A percentile compares a stretch with the other conserved stretches of the same genome.
Evolutionary conservation across 495 filamentous ascomycete species (phyloP).

Genomic region (Penicillium parvum): DNA sequence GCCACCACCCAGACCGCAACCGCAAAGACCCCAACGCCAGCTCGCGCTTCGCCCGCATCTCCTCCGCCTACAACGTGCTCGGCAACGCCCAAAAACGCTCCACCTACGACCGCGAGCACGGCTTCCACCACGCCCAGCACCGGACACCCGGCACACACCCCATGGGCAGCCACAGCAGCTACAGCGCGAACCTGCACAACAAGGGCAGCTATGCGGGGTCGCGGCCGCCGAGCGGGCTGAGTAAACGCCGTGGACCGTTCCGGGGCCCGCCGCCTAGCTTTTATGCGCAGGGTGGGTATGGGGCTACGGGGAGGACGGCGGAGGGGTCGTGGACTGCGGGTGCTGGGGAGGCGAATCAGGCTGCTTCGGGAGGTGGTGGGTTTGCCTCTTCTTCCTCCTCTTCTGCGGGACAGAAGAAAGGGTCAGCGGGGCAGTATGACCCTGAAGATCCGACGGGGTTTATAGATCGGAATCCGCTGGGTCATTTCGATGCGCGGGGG

Average conservation of each 20-base stretch:
- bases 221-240: conserved; percentile 73
- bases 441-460: conserved; percentile 42
- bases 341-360: conserved; percentile 5
- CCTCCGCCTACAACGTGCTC: conserved; percentile 80
- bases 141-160: conserved; percentile 40
- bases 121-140: conserved; percentile 29
- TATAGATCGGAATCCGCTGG: conserved; percentile 49
- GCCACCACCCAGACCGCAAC: conserved; percentile 92
- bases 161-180: conserved; percentile 39
- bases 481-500: conserved; percentile 60
- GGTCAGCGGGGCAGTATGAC: conserved; percentile 1
- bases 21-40: conserved; percentile 66
- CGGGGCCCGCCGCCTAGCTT: conserved; percentile 86
- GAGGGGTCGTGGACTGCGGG: conserved; percentile 8
- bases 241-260: conserved; percentile 67
- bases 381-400: conserved; percentile 35
- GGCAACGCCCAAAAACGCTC: conserved; percentile 64
- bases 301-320: conserved; percentile 19
- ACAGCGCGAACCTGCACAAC: conserved; percentile 40
- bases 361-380: conserved; percentile 10
- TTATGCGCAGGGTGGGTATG: conserved; percentile 67
- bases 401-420: too few relatives aligned
- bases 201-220: conserved; percentile 54
- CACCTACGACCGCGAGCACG: conserved; percentile 69
- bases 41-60: conserved; percentile 76